Percentiles rank a stretch among this genome's conserved stretches.
Conservation (phyloP, 768 basidiomycete genomes). For the Clitopilus passeckerianus region DNA sequence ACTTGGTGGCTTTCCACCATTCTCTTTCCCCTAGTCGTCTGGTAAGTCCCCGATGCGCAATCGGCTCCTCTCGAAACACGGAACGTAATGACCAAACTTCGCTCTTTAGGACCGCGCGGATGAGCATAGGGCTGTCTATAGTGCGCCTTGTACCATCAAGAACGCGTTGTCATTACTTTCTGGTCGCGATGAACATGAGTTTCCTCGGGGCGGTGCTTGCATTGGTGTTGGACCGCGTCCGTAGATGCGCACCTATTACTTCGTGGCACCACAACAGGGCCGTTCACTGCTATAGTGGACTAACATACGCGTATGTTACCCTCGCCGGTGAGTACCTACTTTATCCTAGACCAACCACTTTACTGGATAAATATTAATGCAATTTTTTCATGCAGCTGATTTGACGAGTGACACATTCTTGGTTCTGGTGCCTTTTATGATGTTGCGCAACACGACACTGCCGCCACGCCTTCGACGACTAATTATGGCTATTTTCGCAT, state of each 20-base stretch:
- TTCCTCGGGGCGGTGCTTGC: slow-evolving; percentile 8
- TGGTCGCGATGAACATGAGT: slow-evolving; percentile 4
- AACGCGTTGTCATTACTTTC: not conserved
- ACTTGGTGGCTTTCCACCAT: slow-evolving; percentile 5
- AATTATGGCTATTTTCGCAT: not conserved
- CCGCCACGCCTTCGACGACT: not conserved
- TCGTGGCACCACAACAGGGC: slow-evolving; percentile 8
- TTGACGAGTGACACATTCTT: not conserved
- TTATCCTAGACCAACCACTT: not conserved
- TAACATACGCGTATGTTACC: slow-evolving; percentile 5
- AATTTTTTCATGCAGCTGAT: not conserved
- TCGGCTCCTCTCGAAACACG: not conserved
- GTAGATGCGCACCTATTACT: slow-evolving; percentile 4
- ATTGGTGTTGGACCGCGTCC: slow-evolving; percentile 8
- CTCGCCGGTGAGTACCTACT: slow-evolving; percentile 8
- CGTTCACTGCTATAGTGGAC: slow-evolving; percentile 10
- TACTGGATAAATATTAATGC: not conserved
- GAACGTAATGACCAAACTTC: not conserved
- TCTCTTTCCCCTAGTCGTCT: slow-evolving; percentile 6
- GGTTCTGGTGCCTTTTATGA: not conserved
- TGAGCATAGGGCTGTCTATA: slow-evolving; percentile 15
- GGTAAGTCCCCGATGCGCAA: slow-evolving; percentile 4
- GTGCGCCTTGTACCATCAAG: slow-evolving; percentile 8
- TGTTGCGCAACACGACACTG: not conserved
- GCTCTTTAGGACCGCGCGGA: slow-evolving; percentile 9